These are phyloP conservation scores for Xylariomycetidae sp. DNA, from an alignment of 2,329 filamentous ascomycete genomes.

Conservation along the genomic window DNA sequence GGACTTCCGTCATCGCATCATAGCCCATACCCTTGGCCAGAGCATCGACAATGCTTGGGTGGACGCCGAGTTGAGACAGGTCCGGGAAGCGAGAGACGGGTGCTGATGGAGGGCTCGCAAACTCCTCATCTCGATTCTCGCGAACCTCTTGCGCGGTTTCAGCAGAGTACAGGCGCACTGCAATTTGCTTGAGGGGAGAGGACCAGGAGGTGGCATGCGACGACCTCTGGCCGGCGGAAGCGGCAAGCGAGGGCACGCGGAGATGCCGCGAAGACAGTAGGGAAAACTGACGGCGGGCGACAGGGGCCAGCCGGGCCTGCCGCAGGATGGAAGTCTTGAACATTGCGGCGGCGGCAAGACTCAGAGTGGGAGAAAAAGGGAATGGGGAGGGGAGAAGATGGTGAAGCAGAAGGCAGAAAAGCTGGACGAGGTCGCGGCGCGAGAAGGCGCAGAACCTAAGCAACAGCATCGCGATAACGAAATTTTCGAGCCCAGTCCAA, in stretches of 20 bases:
- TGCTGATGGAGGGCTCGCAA: constrained; percentile 12
- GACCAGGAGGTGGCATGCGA: neutral
- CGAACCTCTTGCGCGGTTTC: constrained; percentile 11
- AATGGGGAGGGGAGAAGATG: constrained; percentile 1
- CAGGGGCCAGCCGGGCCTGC: constrained; percentile 22
- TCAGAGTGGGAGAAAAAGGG: neutral
- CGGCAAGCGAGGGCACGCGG: constrained; percentile 11
- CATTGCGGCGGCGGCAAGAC: constrained; percentile 15
- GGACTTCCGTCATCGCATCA: constrained; percentile 86
- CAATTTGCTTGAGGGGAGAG: constrained; percentile 11
- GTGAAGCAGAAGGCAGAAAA: neutral
- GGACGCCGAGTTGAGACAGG: constrained; percentile 44
- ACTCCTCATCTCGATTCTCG: constrained; percentile 7
- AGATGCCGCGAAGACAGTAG: constrained; percentile 12
- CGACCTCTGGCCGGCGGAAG: constrained; percentile 8
- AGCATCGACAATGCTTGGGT: constrained; percentile 58
- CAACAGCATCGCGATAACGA: too few species aligned
- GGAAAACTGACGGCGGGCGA: constrained; percentile 20
- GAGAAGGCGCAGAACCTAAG: too few species aligned
- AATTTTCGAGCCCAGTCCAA: too few species aligned
- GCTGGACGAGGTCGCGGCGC: too few species aligned
- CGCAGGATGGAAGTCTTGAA: constrained; percentile 24
- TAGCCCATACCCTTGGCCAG: constrained; percentile 71
- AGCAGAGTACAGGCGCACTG: constrained; percentile 18
- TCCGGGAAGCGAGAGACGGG: constrained; percentile 38